A percentile compares a stretch with the other conserved stretches of the same genome.
These are phyloP conservation scores for Yamadazyma kanchanaburiensis DNA, from an alignment of 1,139 yeast genomes.

Conservation along the genomic window DNA sequence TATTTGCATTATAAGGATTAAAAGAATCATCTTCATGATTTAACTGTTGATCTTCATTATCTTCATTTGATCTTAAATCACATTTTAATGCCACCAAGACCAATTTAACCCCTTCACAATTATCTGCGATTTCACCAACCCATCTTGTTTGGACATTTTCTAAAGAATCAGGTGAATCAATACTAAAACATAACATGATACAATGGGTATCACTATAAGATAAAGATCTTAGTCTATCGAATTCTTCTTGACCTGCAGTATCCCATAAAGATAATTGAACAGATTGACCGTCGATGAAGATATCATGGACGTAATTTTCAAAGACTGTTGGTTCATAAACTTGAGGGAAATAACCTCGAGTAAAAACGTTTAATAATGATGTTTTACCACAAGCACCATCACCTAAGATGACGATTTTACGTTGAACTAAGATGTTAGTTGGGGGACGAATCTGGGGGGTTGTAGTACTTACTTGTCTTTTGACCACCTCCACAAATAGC, in stretches of 20 bases:
- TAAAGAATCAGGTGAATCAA: slow-evolving; percentile 89
- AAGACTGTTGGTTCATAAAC: slow-evolving; percentile 98
- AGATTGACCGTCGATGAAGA: slow-evolving; percentile 91
- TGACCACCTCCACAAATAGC: slow-evolving; percentile 68
- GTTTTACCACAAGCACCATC: slow-evolving; percentile 81
- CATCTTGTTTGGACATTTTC: slow-evolving; percentile 93
- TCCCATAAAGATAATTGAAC: slow-evolving; percentile 95
- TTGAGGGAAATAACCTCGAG: slow-evolving; percentile 96
- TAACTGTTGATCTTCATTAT: slow-evolving; percentile 23
- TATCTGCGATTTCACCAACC: slow-evolving; percentile 96
- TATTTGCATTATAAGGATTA: slow-evolving; percentile 23
- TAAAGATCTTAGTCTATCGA: slow-evolving; percentile 84
- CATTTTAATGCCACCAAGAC: slow-evolving; percentile 94
- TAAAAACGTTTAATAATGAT: slow-evolving; percentile 80
- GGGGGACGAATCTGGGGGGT: slow-evolving; percentile 3
- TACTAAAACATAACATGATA: slow-evolving; percentile 92
- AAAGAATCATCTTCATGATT: slow-evolving; percentile 32
- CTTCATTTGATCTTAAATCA: slow-evolving; percentile 66
- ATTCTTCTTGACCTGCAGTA: slow-evolving; percentile 99
- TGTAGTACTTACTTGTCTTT: slow-evolving; percentile 55
- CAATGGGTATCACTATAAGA: slow-evolving; percentile 95
- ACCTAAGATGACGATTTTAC: slow-evolving; percentile 93
- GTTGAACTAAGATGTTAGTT: slow-evolving; percentile 46
- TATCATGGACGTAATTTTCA: slow-evolving; percentile 96
- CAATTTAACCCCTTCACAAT: slow-evolving; percentile 93